Conservation (phyloP, 2,329 filamentous ascomycete genomes). For the Colletotrichum sansevieriae region DNA sequence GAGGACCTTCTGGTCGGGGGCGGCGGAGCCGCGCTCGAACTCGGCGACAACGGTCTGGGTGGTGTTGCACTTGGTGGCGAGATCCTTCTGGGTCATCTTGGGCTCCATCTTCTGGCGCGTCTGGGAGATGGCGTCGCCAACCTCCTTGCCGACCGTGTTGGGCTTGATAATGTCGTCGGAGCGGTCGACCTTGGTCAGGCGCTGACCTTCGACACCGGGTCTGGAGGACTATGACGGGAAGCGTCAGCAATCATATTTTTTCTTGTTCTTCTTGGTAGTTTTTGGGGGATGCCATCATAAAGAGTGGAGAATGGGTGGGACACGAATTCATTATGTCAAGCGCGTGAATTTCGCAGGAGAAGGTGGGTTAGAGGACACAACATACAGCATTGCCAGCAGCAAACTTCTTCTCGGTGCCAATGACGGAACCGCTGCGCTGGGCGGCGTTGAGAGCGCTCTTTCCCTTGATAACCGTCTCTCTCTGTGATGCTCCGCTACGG, state of each 20-base stretch:
- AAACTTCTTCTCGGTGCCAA: constrained; percentile 94
- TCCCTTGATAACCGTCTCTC: constrained; percentile 91
- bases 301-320: constrained; percentile 36
- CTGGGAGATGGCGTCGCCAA: constrained; percentile 86
- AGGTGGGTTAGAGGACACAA: constrained; percentile 44
- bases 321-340: constrained; percentile 34
- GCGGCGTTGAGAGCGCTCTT: constrained; percentile 89
- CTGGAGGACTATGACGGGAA: constrained; percentile 59
- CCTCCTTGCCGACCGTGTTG: constrained; percentile 85
- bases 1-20: constrained; percentile 88
- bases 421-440: constrained; percentile 79
- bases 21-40: constrained; percentile 84
- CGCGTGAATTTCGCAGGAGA: neutral
- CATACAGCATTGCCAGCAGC: constrained; percentile 83
- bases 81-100: constrained; percentile 94
- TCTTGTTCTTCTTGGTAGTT: neutral
- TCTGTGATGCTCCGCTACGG: constrained; percentile 73
- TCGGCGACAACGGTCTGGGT: constrained; percentile 83
- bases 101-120: constrained; percentile 85
- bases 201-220: constrained; percentile 83
- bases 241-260: constrained; percentile 39
- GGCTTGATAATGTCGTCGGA: constrained; percentile 98
- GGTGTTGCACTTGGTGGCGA: constrained; percentile 90
- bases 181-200: constrained; percentile 97
- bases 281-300: neutral